A percentile compares a stretch with the other conserved stretches of the same genome.
Conservation (phyloP, 2,329 filamentous ascomycete species). For the Trichoderma citrinoviride region DNA sequence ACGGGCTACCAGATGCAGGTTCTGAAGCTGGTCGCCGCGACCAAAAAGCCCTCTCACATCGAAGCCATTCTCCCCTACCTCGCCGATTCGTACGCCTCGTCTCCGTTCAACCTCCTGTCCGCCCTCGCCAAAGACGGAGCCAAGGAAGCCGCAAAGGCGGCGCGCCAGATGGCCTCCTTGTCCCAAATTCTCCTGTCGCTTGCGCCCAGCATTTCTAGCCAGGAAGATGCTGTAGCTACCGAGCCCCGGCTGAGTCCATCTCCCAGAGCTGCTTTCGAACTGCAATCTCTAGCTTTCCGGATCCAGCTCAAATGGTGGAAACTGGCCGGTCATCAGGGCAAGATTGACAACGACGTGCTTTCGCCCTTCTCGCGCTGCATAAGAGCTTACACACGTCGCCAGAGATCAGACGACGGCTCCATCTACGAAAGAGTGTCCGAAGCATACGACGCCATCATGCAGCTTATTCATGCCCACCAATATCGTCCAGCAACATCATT, state of each 20-base stretch:
- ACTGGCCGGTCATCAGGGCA: conserved; percentile 57
- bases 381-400: conserved; percentile 57
- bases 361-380: conserved; percentile 63
- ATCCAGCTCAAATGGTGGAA: conserved; percentile 65
- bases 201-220: conserved; percentile 63
- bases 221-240: conserved; percentile 56
- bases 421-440: conserved; percentile 38
- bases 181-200: conserved; percentile 64
- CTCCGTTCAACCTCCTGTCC: conserved; percentile 57
- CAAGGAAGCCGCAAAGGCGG: conserved; percentile 54
- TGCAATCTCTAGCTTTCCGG: conserved; percentile 63
- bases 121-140: conserved; percentile 43
- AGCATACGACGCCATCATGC: conserved; percentile 35
- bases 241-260: conserved; percentile 55
- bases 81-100: conserved; percentile 49
- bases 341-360: conserved; percentile 63
- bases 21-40: conserved; percentile 59
- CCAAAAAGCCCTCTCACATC: conserved; percentile 58
- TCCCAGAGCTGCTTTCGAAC: conserved; percentile 56
- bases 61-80: conserved; percentile 58
- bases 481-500: conserved; percentile 38
- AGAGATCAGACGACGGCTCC: conserved; percentile 38
- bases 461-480: conserved; percentile 36
- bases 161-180: conserved; percentile 64
- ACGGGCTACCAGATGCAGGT: conserved; percentile 63